These are phyloP conservation scores for Didymella pinodella DNA, from an alignment of 2,329 filamentous ascomycete species.

Conservation along the genomic window DNA sequence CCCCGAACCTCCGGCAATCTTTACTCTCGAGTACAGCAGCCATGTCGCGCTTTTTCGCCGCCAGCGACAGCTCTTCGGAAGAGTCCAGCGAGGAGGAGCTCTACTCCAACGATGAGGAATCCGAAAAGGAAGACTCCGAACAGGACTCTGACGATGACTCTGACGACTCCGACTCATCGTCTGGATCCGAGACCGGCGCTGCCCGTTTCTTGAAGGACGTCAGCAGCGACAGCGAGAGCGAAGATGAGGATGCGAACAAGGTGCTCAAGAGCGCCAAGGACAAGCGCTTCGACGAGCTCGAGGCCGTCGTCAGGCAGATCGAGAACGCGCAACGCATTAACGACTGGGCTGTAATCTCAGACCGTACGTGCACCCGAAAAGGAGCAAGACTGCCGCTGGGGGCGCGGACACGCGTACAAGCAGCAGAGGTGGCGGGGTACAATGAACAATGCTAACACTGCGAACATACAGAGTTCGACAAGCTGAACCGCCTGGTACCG, in stretches of 20 bases:
- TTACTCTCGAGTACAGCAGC: constrained; percentile 38
- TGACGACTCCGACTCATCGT: constrained; percentile 63
- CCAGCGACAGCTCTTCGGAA: constrained; percentile 94
- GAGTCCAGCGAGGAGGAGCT: constrained; percentile 95
- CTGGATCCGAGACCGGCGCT: constrained; percentile 71
- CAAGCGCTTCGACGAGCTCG: constrained; percentile 93
- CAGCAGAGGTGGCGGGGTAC: constrained; percentile 16
- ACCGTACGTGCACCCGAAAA: constrained; percentile 67
- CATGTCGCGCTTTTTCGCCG: constrained; percentile 92
- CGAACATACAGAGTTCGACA: constrained; percentile 78
- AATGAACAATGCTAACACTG: constrained; percentile 30
- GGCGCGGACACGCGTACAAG: constrained; percentile 7
- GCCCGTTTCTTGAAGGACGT: constrained; percentile 83
- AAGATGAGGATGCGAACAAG: constrained; percentile 84
- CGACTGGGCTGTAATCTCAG: constrained; percentile 93
- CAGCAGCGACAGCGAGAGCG: constrained; percentile 79
- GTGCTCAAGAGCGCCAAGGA: constrained; percentile 98
- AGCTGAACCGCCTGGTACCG: constrained; percentile 84
- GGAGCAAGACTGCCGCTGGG: neutral
- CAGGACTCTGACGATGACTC: constrained; percentile 64
- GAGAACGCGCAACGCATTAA: constrained; percentile 98
- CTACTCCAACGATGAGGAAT: constrained; percentile 77
- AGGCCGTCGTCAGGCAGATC: constrained; percentile 86
- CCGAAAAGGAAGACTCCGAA: constrained; percentile 55
- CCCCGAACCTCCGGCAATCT: constrained; percentile 34